Conservation (phyloP, 768 basidiomycete genomes). For the Clavaria fumosa region DNA sequence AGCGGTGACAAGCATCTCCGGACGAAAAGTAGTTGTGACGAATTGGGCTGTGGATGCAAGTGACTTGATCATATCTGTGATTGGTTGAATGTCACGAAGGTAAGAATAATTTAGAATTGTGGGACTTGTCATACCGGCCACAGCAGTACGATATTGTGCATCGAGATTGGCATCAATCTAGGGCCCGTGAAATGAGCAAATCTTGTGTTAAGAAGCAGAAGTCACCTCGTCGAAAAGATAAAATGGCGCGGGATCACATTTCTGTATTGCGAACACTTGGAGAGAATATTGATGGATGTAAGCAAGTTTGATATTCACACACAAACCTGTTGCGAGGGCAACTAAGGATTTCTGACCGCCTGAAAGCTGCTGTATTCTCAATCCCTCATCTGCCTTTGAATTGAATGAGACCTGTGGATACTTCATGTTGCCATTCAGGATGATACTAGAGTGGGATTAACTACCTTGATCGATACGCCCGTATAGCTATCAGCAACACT, state of each 20-base stretch:
- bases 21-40: conserved; percentile 95
- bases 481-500: conserved; percentile 87
- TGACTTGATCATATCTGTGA: conserved; percentile 91
- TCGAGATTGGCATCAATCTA: conserved; percentile 96
- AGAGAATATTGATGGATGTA: conserved; percentile 5
- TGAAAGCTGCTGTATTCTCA: conserved; percentile 91
- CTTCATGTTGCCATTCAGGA: too few relatives aligned
- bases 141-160: conserved; percentile 93
- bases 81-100: too few relatives aligned
- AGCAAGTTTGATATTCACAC: background rate
- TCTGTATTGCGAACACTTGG: conserved; percentile 93
- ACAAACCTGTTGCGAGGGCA: conserved; percentile 76
- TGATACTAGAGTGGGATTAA: background rate
- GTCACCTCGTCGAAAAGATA: conserved; percentile 93
- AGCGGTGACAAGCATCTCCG: conserved; percentile 90
- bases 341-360: conserved; percentile 97
- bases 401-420: conserved; percentile 82
- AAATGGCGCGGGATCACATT: conserved; percentile 98
- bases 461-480: conserved; percentile 87
- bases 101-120: background rate
- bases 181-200: background rate
- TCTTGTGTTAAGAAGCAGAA: background rate
- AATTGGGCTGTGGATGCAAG: conserved; percentile 82
- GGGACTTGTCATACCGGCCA: conserved; percentile 50
- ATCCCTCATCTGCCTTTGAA: conserved; percentile 92